phyloP scores from a whole-genome alignment of 1,284 basidiomycete species.

The Fomitiporia mediterranea region DNA sequence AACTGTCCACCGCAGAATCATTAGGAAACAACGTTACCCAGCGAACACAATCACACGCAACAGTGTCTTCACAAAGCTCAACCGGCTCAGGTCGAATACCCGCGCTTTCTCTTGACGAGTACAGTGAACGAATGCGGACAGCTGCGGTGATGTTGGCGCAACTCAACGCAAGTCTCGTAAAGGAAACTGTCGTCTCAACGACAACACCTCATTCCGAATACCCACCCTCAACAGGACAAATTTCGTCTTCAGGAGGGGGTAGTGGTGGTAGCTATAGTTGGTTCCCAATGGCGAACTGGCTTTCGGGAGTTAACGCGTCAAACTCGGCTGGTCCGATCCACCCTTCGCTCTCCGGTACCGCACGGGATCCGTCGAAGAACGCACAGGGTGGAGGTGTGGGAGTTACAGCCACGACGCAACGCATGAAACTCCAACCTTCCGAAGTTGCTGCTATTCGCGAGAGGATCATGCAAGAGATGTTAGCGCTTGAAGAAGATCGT shows the following conservation, averaged over 20 bases:
- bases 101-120: conserved; percentile 77
- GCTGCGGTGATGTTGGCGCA: conserved; percentile 99
- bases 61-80: conserved; percentile 4
- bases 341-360: conserved; percentile 28
- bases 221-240: background rate
- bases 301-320: conserved; percentile 11
- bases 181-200: conserved; percentile 31
- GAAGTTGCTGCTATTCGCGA: conserved; percentile 90
- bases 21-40: conserved; percentile 14
- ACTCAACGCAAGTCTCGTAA: conserved; percentile 79
- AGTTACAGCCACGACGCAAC: conserved; percentile 34
- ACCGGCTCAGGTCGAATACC: conserved; percentile 4
- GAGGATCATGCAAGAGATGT: conserved; percentile 99
- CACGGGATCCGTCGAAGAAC: conserved; percentile 25
- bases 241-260: background rate
- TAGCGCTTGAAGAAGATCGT: conserved; percentile 92
- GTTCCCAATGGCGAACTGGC: conserved; percentile 17
- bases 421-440: conserved; percentile 65
- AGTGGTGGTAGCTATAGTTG: too few species aligned
- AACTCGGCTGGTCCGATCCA: conserved; percentile 27
- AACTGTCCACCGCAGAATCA: conserved; percentile 20
- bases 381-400: conserved; percentile 15
- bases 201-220: conserved; percentile 2
- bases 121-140: conserved; percentile 96
- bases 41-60: conserved; percentile 2